Evolutionary conservation across 768 basidiomycete genomes (phyloP).

Genomic region (Kwoniella dejecticola): DNA sequence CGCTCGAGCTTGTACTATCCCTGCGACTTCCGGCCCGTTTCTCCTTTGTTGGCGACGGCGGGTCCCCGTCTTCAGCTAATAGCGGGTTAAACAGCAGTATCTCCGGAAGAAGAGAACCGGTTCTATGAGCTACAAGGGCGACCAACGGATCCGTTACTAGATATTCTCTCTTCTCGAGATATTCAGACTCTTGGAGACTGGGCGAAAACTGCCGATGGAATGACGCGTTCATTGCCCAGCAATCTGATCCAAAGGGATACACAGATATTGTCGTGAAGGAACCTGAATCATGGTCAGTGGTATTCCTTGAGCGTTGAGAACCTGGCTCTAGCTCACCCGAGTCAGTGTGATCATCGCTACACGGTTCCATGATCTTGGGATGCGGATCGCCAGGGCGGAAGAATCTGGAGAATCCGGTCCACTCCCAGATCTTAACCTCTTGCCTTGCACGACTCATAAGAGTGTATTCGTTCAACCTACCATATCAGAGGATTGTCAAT

Average conservation of each 20-base stretch:
- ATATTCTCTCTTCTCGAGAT: not conserved
- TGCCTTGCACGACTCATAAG: slow-evolving; percentile 18
- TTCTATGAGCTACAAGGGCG: not conserved
- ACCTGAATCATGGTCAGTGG: slow-evolving; percentile 9
- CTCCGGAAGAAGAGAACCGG: not conserved
- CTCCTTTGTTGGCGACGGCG: not conserved
- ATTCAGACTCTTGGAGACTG: not conserved
- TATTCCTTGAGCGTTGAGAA: too few relatives aligned
- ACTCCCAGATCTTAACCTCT: slow-evolving; percentile 30
- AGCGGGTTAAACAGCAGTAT: slow-evolving; percentile 14
- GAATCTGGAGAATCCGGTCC: slow-evolving; percentile 26
- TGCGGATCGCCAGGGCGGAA: not conserved
- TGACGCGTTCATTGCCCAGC: slow-evolving; percentile 1
- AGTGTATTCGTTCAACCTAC: slow-evolving; percentile 26
- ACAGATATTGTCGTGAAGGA: slow-evolving; percentile 4
- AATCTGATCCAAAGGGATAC: not conserved
- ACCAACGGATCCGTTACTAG: slow-evolving; percentile 15
- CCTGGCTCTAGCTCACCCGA: slow-evolving; percentile 14
- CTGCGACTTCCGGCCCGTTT: not conserved
- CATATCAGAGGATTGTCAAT: too few relatives aligned
- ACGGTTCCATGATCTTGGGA: not conserved
- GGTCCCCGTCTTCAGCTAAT: slow-evolving; percentile 2
- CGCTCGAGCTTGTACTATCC: not conserved
- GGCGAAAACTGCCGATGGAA: slow-evolving; percentile 10
- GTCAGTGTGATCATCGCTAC: slow-evolving; percentile 10